Percentiles rank a stretch among this genome's conserved stretches.
phyloP scores from a whole-genome alignment of 345 rosid species.

The Isatis tinctoria region DNA sequence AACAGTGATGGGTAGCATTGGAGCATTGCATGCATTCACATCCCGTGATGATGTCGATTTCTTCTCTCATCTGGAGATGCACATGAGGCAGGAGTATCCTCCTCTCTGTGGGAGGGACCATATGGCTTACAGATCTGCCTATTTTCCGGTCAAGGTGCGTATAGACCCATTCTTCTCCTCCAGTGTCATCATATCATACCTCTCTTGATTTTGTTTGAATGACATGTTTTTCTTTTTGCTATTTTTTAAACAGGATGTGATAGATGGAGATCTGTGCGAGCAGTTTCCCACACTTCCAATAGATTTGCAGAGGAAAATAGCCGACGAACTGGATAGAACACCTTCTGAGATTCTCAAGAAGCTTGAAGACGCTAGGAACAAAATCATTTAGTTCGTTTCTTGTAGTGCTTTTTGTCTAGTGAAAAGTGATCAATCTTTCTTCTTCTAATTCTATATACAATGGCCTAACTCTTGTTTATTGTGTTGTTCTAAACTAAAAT shows the following conservation, averaged over 20 bases:
- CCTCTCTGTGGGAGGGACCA: slow-evolving; percentile 58
- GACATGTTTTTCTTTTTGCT: background rate
- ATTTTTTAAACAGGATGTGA: slow-evolving; percentile 69
- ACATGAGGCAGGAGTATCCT: slow-evolving; percentile 95
- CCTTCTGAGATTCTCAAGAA: slow-evolving; percentile 97
- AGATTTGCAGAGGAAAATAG: slow-evolving; percentile 88
- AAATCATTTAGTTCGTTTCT: slow-evolving; percentile 43
- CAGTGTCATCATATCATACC: background rate
- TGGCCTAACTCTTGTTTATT: too few relatives aligned
- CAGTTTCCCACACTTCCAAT: slow-evolving; percentile 87
- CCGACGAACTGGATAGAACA: slow-evolving; percentile 90
- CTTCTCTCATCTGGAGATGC: slow-evolving; percentile 98
- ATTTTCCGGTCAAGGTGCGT: slow-evolving; percentile 78
- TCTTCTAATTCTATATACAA: too few relatives aligned
- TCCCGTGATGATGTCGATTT: slow-evolving; percentile 96
- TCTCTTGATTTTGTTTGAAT: background rate
- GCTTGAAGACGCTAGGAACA: slow-evolving; percentile 89
- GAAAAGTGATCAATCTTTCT: too few relatives aligned
- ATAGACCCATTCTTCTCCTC: background rate
- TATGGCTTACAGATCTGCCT: slow-evolving; percentile 92
- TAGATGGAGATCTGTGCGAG: slow-evolving; percentile 96
- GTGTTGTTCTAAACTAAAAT: too few relatives aligned
- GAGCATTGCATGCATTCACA: slow-evolving; percentile 87
- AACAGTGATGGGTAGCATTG: slow-evolving; percentile 92
- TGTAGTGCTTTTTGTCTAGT: too few relatives aligned